phyloP scores from a whole-genome alignment of 2,329 filamentous ascomycete genomes.

The Clonostachys rosea region DNA sequence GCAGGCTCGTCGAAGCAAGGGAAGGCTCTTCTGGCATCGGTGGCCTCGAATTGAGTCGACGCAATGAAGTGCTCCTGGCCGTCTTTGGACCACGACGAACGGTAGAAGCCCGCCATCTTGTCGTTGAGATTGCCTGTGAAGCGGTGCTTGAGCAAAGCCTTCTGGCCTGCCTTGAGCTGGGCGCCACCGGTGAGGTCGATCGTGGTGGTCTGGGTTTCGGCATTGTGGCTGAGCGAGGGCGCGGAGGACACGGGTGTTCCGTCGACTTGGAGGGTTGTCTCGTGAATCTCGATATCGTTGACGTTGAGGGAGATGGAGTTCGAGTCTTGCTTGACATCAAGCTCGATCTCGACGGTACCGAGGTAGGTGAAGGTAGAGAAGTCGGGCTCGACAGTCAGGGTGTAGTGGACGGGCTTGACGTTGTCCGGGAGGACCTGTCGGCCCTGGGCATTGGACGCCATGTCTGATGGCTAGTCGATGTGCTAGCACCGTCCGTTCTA shows the following conservation, averaged over 20 bases:
- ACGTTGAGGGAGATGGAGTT: conserved; percentile 80
- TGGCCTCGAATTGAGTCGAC: conserved; percentile 96
- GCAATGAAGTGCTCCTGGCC: conserved; percentile 69
- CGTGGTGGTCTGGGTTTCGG: conserved; percentile 76
- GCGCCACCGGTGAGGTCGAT: conserved; percentile 61
- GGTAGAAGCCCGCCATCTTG: conserved; percentile 89
- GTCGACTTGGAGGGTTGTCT: conserved; percentile 56
- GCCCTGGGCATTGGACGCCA: conserved; percentile 23
- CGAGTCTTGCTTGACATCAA: conserved; percentile 66
- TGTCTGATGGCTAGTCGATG: no score
- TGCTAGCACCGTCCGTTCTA: no score
- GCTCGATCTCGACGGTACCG: conserved; percentile 75
- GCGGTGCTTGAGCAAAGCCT: conserved; percentile 62
- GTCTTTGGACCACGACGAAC: conserved; percentile 78
- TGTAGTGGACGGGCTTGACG: conserved; percentile 83
- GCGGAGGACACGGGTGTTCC: conserved; percentile 53
- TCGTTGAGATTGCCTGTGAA: conserved; percentile 85
- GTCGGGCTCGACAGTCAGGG: conserved; percentile 78
- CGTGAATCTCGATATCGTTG: conserved; percentile 74
- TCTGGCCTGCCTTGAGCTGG: conserved; percentile 62
- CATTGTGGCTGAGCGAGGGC: conserved; percentile 72
- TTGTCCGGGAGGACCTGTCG: conserved; percentile 57
- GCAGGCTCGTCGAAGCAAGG: conserved; percentile 98
- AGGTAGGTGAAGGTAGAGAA: conserved; percentile 73
- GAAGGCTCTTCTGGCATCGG: conserved; percentile 90